A percentile compares a stretch with the other conserved stretches of the same genome.
Evolutionary conservation across 352 stramenopile genomes (phyloP).

Genomic region (Pythium coloratum): DNA sequence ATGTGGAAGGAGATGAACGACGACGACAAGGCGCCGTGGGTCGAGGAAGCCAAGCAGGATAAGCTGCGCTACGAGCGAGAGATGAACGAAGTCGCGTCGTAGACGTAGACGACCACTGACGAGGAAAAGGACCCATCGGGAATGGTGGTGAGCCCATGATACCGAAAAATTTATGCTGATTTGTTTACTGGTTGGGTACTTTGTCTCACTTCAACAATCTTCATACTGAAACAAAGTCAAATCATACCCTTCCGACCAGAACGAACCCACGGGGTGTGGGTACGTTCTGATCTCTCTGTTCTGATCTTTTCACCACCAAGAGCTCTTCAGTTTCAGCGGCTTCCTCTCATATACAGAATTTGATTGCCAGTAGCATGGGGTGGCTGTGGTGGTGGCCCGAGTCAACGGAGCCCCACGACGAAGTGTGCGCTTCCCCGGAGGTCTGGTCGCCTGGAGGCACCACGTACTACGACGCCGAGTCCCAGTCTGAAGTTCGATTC

Average conservation of each 20-base stretch:
- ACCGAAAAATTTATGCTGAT: neutral
- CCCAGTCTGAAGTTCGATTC: neutral
- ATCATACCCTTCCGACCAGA: neutral
- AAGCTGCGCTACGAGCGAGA: conserved; percentile 37
- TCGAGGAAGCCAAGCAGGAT: conserved; percentile 32
- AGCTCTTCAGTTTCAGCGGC: neutral
- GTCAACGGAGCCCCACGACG: neutral
- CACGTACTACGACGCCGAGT: neutral
- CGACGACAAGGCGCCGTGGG: conserved; percentile 36
- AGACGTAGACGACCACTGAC: neutral
- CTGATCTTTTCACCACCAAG: neutral
- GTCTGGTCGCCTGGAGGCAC: neutral
- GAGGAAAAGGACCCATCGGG: conserved; percentile 17
- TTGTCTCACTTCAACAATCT: neutral
- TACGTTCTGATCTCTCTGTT: neutral
- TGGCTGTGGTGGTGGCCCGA: neutral
- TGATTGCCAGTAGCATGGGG: neutral
- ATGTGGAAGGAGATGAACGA: conserved; percentile 41
- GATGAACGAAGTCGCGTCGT: conserved; percentile 62
- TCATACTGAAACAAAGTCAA: neutral
- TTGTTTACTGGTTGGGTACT: neutral
- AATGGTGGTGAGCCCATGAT: neutral
- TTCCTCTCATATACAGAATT: neutral
- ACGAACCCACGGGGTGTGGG: neutral
- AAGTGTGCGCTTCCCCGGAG: neutral